Conservation (phyloP, 306 rosid species). For the Aeschynomene evenia region DNA sequence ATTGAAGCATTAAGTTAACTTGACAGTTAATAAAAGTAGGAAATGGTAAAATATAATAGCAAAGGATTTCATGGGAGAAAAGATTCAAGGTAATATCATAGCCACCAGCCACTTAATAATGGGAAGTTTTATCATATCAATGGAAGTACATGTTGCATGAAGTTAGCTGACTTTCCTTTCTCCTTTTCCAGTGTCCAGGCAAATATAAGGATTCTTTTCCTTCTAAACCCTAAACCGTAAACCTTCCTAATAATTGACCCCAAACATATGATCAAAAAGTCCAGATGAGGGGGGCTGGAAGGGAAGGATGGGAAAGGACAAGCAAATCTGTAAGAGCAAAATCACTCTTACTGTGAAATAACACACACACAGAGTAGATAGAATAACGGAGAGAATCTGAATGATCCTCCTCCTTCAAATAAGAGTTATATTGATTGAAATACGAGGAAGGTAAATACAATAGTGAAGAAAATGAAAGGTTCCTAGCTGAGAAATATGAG, state of each 20-base stretch:
- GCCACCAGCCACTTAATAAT: background rate
- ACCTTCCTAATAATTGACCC: background rate
- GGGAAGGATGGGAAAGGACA: background rate
- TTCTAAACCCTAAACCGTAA: too few species aligned
- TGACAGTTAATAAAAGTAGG: background rate
- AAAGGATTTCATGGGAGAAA: background rate
- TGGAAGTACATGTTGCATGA: conserved; percentile 14
- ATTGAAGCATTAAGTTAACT: conserved; percentile 1
- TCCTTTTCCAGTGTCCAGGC: background rate
- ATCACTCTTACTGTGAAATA: too few species aligned
- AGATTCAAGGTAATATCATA: background rate
- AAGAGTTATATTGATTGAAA: too few species aligned
- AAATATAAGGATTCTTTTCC: background rate
- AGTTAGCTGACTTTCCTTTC: conserved; percentile 12
- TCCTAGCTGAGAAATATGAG: too few species aligned
- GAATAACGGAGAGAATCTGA: too few species aligned
- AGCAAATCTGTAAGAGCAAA: too few species aligned
- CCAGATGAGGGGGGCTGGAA: background rate
- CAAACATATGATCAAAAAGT: background rate
- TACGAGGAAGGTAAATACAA: too few species aligned
- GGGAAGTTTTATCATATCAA: conserved; percentile 9
- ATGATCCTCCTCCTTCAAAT: too few species aligned
- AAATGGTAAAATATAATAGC: conserved; percentile 14
- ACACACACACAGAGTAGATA: too few species aligned
- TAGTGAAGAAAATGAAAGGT: too few species aligned